phyloP scores from a whole-genome alignment of 1,139 yeast species.

The Geotrichum australiense region DNA sequence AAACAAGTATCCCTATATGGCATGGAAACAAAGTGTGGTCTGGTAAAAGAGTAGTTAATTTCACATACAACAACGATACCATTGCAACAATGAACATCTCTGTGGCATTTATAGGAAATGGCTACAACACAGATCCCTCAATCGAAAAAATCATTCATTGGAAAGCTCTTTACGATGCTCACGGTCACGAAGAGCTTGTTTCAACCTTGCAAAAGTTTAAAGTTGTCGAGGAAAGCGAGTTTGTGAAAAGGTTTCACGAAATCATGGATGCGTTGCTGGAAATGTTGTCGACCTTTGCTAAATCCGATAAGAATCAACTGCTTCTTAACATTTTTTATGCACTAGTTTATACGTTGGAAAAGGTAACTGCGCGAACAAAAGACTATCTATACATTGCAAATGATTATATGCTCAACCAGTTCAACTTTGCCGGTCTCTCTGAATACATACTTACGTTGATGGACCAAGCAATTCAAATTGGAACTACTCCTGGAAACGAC shows the following conservation, averaged over 20 bases:
- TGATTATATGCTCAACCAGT: slow-evolving; percentile 25
- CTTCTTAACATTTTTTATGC: slow-evolving; percentile 27
- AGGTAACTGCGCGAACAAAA: slow-evolving; percentile 24
- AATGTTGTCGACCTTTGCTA: slow-evolving; percentile 25
- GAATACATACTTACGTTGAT: slow-evolving; percentile 22
- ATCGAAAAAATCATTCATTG: slow-evolving; percentile 53
- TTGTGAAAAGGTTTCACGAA: slow-evolving; percentile 28
- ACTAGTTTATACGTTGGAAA: slow-evolving; percentile 27
- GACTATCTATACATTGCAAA: slow-evolving; percentile 25
- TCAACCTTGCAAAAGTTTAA: slow-evolving; percentile 28
- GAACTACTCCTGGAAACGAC: slow-evolving; percentile 20
- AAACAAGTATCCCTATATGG: slow-evolving; percentile 37
- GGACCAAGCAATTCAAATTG: slow-evolving; percentile 21
- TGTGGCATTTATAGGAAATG: slow-evolving; percentile 63
- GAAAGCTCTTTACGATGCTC: slow-evolving; percentile 40
- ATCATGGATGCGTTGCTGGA: slow-evolving; percentile 40
- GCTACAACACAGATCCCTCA: slow-evolving; percentile 53
- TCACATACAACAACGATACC: slow-evolving; percentile 22
- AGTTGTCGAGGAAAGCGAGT: slow-evolving; percentile 26
- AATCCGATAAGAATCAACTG: slow-evolving; percentile 23
- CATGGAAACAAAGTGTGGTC: slow-evolving; percentile 25
- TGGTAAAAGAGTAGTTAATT: slow-evolving; percentile 24
- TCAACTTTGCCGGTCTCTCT: slow-evolving; percentile 26
- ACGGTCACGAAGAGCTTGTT: slow-evolving; percentile 25
- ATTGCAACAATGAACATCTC: slow-evolving; percentile 34